Percentiles rank a stretch among this genome's conserved stretches.
Evolutionary conservation across 768 basidiomycete genomes (phyloP).

Genomic region (Amanita pallidorosea): DNA sequence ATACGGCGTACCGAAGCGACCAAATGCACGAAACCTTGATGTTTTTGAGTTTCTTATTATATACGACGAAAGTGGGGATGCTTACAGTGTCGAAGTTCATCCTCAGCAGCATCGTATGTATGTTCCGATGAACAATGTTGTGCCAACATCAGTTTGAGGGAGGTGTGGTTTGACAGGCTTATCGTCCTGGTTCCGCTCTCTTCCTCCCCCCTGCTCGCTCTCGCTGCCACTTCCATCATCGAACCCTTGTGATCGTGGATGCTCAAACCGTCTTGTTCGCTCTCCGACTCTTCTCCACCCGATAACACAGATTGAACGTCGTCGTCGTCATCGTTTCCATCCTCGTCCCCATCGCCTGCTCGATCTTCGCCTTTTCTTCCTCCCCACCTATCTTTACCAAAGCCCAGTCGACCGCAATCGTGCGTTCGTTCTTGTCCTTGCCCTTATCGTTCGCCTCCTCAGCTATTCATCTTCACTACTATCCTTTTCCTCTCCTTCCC

Average conservation of each 20-base stretch:
- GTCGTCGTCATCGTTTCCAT: slow-evolving; percentile 12
- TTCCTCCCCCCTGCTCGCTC: slow-evolving; percentile 11
- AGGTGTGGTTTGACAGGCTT: slow-evolving; percentile 53
- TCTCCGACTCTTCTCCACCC: slow-evolving; percentile 21
- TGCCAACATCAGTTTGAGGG: slow-evolving; percentile 79
- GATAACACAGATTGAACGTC: slow-evolving; percentile 16
- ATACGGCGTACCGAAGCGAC: slow-evolving; percentile 91
- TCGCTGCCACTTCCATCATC: slow-evolving; percentile 22
- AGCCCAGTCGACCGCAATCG: slow-evolving; percentile 94
- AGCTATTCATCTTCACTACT: slow-evolving; percentile 21
- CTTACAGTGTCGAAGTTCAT: slow-evolving; percentile 82
- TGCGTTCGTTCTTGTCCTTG: slow-evolving; percentile 34
- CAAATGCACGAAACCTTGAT: slow-evolving; percentile 80
- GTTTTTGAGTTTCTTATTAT: background rate
- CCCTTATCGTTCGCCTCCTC: slow-evolving; percentile 21
- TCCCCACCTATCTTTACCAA: slow-evolving; percentile 88
- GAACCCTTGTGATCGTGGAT: slow-evolving; percentile 30
- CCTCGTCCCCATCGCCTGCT: slow-evolving; percentile 16
- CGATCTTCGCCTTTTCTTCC: slow-evolving; percentile 56
- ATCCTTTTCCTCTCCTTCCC: slow-evolving; percentile 15
- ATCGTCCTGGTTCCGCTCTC: slow-evolving; percentile 23
- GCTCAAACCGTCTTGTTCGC: slow-evolving; percentile 32
- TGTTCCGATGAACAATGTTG: slow-evolving; percentile 89
- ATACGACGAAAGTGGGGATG: slow-evolving; percentile 2
- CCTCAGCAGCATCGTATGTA: slow-evolving; percentile 87